Evolutionary conservation across 108 stramenopile species (phyloP).

Genomic region (Aurantiochytrium sp.): DNA sequence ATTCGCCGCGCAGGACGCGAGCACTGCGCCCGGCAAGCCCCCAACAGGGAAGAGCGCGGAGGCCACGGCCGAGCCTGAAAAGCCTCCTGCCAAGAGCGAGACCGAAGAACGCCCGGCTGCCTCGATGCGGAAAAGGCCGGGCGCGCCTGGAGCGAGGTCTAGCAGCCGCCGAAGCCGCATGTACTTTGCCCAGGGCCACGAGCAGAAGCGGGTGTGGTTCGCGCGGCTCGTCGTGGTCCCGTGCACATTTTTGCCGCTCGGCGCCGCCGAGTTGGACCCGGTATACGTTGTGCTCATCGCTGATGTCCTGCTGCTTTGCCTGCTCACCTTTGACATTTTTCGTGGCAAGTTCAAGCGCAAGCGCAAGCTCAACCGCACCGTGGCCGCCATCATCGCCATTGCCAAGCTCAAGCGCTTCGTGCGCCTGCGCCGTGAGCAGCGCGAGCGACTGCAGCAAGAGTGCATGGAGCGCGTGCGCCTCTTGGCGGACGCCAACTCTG

Average conservation of each 20-base stretch:
- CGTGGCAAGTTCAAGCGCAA: neutral
- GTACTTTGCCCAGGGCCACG: neutral
- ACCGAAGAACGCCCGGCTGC: too few relatives aligned
- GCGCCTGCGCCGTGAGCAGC: neutral
- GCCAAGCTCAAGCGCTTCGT: neutral
- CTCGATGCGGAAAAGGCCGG: too few relatives aligned
- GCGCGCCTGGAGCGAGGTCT: too few relatives aligned
- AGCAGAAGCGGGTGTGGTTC: neutral
- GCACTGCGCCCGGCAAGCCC: too few relatives aligned
- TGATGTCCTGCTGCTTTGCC: neutral
- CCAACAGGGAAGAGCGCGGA: too few relatives aligned
- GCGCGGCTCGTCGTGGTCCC: neutral
- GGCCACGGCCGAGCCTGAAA: too few relatives aligned
- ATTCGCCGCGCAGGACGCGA: neutral
- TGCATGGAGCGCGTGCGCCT: neutral
- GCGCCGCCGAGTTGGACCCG: neutral
- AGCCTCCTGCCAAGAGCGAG: too few relatives aligned
- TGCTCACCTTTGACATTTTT: neutral
- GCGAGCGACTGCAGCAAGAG: neutral
- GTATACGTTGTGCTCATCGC: neutral
- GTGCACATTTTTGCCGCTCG: neutral
- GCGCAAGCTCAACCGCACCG: constrained; percentile 7
- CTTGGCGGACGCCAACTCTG: too few relatives aligned
- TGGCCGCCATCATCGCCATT: neutral
- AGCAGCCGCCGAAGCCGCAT: neutral